These are phyloP conservation scores for Claviceps capensis DNA, from an alignment of 2,329 filamentous ascomycete genomes.

Conservation along the genomic window DNA sequence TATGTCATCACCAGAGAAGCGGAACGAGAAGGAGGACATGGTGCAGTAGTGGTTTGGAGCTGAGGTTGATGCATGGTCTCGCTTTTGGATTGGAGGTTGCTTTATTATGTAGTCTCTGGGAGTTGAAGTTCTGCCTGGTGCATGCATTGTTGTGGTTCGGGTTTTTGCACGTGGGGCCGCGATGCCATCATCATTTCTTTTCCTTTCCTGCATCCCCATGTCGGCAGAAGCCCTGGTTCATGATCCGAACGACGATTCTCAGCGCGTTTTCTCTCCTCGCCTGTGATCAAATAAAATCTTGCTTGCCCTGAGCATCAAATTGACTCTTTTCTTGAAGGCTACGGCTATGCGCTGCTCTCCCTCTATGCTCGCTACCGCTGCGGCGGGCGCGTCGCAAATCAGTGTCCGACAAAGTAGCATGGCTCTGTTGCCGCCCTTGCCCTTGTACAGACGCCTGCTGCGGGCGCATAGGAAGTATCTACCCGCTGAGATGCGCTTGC, in stretches of 20 bases:
- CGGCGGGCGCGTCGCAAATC: conserved; percentile 11
- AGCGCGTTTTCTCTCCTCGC: no score
- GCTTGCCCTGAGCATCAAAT: background rate
- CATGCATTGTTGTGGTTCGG: background rate
- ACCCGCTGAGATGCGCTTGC: conserved; percentile 56
- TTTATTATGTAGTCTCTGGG: background rate
- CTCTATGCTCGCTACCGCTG: conserved; percentile 16
- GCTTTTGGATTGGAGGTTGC: background rate
- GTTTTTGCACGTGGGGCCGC: background rate
- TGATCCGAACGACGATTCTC: no score
- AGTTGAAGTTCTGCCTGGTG: background rate
- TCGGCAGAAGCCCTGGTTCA: no score
- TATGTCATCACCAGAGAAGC: conserved; percentile 52
- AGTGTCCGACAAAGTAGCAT: conserved; percentile 29
- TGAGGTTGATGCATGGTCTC: background rate
- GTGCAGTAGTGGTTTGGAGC: background rate
- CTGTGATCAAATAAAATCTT: background rate
- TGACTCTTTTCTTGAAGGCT: no score
- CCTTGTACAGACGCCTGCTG: conserved; percentile 75
- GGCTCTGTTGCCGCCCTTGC: conserved; percentile 75
- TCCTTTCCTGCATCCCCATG: no score
- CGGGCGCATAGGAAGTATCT: conserved; percentile 75
- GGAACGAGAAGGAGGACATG: conserved; percentile 42
- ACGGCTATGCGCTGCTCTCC: conserved; percentile 11
- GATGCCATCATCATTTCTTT: no score